Evolutionary conservation across 495 filamentous ascomycete genomes (phyloP).

Genomic region (Xanthoparmelia taractica): DNA sequence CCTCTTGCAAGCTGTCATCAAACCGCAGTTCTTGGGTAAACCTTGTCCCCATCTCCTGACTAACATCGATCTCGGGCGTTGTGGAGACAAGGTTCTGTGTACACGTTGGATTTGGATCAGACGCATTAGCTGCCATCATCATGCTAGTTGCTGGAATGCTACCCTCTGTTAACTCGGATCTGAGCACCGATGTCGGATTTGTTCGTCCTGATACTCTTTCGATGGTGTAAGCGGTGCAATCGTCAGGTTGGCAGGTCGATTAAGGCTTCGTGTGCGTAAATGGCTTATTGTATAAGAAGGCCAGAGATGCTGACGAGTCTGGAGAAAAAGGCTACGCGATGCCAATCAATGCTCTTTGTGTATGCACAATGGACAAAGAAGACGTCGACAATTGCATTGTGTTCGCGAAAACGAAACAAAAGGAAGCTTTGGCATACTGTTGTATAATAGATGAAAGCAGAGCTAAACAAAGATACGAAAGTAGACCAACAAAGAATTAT

Average conservation of each 20-base stretch:
- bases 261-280: background rate
- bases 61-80: background rate
- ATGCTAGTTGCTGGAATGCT: background rate
- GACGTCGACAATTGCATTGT: constrained; percentile 1
- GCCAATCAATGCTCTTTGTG: background rate
- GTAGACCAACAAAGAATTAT: background rate
- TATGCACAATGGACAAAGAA: background rate
- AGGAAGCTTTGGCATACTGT: background rate
- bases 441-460: background rate
- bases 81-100: background rate
- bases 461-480: background rate
- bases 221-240: background rate
- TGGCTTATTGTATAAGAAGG: background rate
- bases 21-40: background rate
- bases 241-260: background rate
- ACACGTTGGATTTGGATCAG: background rate
- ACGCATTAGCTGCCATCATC: background rate
- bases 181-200: background rate
- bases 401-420: background rate
- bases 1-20: background rate
- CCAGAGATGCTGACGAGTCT: background rate
- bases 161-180: background rate
- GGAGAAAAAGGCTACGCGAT: background rate
- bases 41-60: background rate
- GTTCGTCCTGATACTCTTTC: background rate